These are phyloP conservation scores for Xylaria longipes DNA, from an alignment of 495 filamentous ascomycete genomes.

Conservation along the genomic window DNA sequence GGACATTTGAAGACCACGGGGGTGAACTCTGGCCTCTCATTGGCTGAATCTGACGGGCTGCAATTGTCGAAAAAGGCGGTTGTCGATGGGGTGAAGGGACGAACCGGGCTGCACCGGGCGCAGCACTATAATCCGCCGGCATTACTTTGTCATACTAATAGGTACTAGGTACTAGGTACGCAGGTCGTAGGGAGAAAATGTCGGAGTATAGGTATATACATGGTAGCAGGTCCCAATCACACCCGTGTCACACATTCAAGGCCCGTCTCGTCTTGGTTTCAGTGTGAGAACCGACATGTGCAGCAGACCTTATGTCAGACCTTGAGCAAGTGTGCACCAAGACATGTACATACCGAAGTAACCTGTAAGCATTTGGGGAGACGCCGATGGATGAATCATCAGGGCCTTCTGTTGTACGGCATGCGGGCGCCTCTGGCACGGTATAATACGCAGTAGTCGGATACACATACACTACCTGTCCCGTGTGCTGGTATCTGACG, in stretches of 20 bases:
- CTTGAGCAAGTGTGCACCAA: not conserved
- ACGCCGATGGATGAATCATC: slow-evolving; percentile 3
- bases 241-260: slow-evolving; percentile 4
- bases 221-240: not conserved
- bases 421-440: not conserved
- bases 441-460: not conserved
- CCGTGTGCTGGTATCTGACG: not conserved
- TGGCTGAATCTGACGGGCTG: not conserved
- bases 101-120: not conserved
- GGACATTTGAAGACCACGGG: slow-evolving; percentile 22
- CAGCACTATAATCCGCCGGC: not conserved
- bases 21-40: slow-evolving; percentile 10
- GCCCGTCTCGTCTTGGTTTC: not conserved
- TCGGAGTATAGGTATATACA: not conserved
- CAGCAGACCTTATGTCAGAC: not conserved
- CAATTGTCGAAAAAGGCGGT: not conserved
- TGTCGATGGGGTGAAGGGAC: not conserved
- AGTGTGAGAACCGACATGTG: not conserved
- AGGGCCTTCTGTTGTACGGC: not conserved
- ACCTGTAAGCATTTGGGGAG: not conserved
- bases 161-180: no score
- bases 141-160: not conserved
- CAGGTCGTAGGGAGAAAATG: not conserved
- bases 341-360: not conserved
- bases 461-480: not conserved